Evolutionary conservation across 441 rosid species (phyloP).

Genomic region (Erodium chrysanthum): DNA sequence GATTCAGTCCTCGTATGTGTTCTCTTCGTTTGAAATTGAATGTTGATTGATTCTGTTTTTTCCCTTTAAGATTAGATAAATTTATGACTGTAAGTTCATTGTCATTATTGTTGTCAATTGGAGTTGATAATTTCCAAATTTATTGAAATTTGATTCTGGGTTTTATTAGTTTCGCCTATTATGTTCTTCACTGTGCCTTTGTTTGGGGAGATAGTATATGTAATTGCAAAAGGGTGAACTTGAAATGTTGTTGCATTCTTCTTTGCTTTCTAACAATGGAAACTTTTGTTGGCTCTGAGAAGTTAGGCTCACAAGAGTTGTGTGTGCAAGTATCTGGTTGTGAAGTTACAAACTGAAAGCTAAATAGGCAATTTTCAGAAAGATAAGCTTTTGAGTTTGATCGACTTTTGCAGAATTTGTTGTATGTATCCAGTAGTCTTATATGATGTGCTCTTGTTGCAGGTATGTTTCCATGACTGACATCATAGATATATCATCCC

Average conservation of each 20-base stretch:
- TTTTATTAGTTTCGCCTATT: not conserved
- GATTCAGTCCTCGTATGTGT: not conserved
- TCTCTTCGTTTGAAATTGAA: not conserved
- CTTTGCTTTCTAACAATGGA: too few relatives aligned
- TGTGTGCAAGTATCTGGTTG: not conserved
- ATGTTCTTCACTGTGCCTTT: not conserved
- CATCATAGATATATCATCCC: constrained; percentile 57
- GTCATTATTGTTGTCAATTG: not conserved
- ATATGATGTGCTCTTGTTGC: constrained; percentile 16
- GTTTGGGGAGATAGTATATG: not conserved
- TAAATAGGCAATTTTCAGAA: not conserved
- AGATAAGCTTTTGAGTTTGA: not conserved
- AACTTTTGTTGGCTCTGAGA: too few relatives aligned
- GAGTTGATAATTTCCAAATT: not conserved
- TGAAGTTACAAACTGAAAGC: not conserved
- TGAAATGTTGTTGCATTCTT: too few relatives aligned
- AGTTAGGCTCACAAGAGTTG: too few relatives aligned
- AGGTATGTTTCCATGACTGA: constrained; percentile 78
- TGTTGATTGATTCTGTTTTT: too few relatives aligned
- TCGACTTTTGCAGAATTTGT: not conserved
- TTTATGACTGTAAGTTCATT: not conserved
- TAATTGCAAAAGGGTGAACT: too few relatives aligned
- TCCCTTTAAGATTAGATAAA: not conserved
- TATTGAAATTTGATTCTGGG: not conserved
- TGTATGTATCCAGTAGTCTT: not conserved